Evolutionary conservation across 2,329 filamentous ascomycete species (phyloP).

Genomic region (Colletotrichum brevisporum): DNA sequence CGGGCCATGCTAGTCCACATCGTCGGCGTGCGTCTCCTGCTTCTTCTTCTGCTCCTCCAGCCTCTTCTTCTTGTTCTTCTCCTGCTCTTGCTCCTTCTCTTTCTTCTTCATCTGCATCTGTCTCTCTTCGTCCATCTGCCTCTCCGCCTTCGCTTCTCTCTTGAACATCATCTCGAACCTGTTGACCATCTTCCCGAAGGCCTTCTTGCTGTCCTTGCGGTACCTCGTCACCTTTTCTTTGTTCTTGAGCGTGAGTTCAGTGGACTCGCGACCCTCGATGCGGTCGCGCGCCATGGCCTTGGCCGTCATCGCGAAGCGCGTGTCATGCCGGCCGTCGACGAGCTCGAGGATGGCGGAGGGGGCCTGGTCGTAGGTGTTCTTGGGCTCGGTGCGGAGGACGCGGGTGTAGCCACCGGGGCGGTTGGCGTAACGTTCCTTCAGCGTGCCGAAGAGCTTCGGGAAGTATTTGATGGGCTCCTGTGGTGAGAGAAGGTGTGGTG

Average conservation of each 20-base stretch:
- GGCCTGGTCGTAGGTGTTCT: slow-evolving; percentile 87
- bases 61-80: background rate
- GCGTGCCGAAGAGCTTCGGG: slow-evolving; percentile 88
- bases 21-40: no score
- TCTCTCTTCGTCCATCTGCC: background rate
- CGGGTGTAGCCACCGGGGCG: slow-evolving; percentile 95
- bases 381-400: slow-evolving; percentile 90
- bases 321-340: slow-evolving; percentile 93
- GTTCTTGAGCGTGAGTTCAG: slow-evolving; percentile 82
- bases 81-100: background rate
- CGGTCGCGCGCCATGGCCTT: slow-evolving; percentile 80
- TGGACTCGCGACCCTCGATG: slow-evolving; percentile 69
- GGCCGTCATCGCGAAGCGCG: slow-evolving; percentile 95
- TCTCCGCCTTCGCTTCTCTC: slow-evolving; percentile 16
- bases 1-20: no score
- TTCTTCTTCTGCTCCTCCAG: slow-evolving; percentile 3
- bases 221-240: slow-evolving; percentile 86
- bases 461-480: slow-evolving; percentile 63
- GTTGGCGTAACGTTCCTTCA: slow-evolving; percentile 82
- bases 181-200: slow-evolving; percentile 49
- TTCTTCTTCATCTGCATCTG: background rate
- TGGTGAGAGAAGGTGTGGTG: slow-evolving; percentile 61
- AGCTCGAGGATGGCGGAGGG: slow-evolving; percentile 92
- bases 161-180: background rate
- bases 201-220: slow-evolving; percentile 72